Base-by-base conservation (phyloP, 2,329 filamentous ascomycete genomes). In the Trichoderma hamatum region DNA sequence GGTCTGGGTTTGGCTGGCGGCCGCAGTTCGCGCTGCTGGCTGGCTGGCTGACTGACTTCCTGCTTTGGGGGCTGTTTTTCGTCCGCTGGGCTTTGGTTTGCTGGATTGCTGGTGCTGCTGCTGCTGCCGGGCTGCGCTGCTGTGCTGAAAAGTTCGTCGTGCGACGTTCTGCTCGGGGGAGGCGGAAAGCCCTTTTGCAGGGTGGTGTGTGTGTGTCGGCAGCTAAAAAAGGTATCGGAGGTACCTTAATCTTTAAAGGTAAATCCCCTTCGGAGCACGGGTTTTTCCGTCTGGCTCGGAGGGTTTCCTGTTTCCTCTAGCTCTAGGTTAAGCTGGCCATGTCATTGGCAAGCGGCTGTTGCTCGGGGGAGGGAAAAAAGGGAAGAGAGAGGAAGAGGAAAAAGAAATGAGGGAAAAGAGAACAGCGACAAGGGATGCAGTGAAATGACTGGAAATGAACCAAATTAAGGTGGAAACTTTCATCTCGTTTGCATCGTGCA, bases 141-240 rank as follows among this genome's bases (percentile, higher is more conserved):
- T 80, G 80, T 82, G 79, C 80, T 82, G 80, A 83, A 79, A 82
- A 81, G 77, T 83, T 79, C 80, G 79, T 80, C 76, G 78, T 79
- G 78, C 78, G 79, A 75, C 75, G 71, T 72, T 67, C 72, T 73
- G 75, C 73, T 74, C 59, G 36, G 61, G 39, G 34, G 30, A 26
- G 73, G 74, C 76, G 76, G 78, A 76, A 75, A 76, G 75, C 78
- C 76, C 74, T 78, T 75, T 75, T 34, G 74, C 74, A 77, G 75
- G 72, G 72, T 71, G 32, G 61, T 54, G 61, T 34, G 61, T 54
- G 46, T 54, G 61, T 28, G 61, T 54, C 32, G 61, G 61, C 49
- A 51, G 32, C 21, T 64, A 14, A 64, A 64, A 49, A 54, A 54
- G 46, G 61, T 64, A 64, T 59, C 32, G 55, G 46, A 24, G 46